phyloP scores from a whole-genome alignment of 176 grass and related monocot genomes.

The Eleusine indica region DNA sequence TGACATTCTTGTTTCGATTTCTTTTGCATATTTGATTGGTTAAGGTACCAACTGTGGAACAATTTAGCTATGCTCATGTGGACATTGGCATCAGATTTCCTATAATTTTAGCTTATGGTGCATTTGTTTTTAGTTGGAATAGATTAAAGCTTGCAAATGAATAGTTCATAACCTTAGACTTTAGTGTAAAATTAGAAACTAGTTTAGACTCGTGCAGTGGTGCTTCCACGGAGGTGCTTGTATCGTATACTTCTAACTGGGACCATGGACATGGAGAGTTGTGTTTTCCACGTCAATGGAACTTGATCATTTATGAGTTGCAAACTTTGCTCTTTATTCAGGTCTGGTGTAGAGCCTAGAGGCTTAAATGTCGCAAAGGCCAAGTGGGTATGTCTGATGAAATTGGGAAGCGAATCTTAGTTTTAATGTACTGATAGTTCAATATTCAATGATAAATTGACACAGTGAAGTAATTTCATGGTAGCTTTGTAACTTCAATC shows the following conservation, averaged over 20 bases:
- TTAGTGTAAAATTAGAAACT: neutral
- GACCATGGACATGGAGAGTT: neutral
- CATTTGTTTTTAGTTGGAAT: conserved; percentile 23
- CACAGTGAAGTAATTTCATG: neutral
- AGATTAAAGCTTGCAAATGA: neutral
- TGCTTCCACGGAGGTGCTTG: conserved; percentile 12
- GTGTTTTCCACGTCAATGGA: neutral
- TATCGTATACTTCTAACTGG: neutral
- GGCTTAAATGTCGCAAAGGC: neutral
- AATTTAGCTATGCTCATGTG: neutral
- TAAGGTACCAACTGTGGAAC: neutral
- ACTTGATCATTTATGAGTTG: neutral
- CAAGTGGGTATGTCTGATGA: neutral
- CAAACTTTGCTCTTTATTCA: neutral
- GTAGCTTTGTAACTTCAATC: neutral
- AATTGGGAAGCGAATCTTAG: neutral
- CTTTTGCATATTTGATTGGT: neutral
- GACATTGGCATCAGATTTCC: neutral
- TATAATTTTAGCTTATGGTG: neutral
- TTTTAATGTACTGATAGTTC: neutral
- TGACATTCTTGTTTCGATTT: conserved; percentile 7
- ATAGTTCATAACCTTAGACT: neutral
- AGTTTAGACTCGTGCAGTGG: neutral
- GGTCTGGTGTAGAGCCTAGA: neutral
- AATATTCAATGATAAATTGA: neutral